These are phyloP conservation scores for Pistacia vera DNA, from an alignment of 345 rosid species.

Conservation along the genomic window DNA sequence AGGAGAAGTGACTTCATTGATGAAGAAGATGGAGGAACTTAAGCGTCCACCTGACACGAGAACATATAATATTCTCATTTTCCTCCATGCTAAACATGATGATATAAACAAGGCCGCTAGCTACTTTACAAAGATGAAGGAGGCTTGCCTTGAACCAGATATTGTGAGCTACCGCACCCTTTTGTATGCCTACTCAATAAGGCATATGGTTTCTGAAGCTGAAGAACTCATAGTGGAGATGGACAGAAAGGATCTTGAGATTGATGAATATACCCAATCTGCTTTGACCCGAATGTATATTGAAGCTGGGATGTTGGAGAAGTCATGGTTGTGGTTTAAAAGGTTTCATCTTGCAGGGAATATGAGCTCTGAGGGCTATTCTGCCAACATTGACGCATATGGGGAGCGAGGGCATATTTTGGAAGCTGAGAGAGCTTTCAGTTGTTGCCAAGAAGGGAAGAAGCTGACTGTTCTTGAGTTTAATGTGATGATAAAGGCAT, in stretches of 20 bases:
- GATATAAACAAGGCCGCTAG: constrained; percentile 53
- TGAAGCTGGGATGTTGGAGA: constrained; percentile 73
- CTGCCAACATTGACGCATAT: constrained; percentile 84
- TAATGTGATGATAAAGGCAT: constrained; percentile 92
- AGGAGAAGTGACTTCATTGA: constrained; percentile 62
- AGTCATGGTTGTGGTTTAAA: constrained; percentile 82
- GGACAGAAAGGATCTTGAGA: constrained; percentile 63
- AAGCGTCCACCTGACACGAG: constrained; percentile 75
- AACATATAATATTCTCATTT: constrained; percentile 85
- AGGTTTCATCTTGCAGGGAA: constrained; percentile 68
- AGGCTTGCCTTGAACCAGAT: constrained; percentile 66
- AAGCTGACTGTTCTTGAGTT: constrained; percentile 63
- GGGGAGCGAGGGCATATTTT: constrained; percentile 66
- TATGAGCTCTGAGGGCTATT: constrained; percentile 77
- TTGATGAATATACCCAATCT: constrained; percentile 89
- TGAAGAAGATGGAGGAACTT: constrained; percentile 75
- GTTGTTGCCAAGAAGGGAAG: constrained; percentile 56
- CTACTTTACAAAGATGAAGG: constrained; percentile 73
- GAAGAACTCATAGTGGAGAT: constrained; percentile 70
- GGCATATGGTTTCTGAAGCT: constrained; percentile 75
- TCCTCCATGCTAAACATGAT: constrained; percentile 65
- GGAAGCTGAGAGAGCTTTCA: constrained; percentile 68
- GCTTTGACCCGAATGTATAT: constrained; percentile 85
- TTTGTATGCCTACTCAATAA: constrained; percentile 76
- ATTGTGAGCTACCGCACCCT: constrained; percentile 83